Evolutionary conservation across 2,329 filamentous ascomycete species (phyloP).

Genomic region (Fusarium acutatum): DNA sequence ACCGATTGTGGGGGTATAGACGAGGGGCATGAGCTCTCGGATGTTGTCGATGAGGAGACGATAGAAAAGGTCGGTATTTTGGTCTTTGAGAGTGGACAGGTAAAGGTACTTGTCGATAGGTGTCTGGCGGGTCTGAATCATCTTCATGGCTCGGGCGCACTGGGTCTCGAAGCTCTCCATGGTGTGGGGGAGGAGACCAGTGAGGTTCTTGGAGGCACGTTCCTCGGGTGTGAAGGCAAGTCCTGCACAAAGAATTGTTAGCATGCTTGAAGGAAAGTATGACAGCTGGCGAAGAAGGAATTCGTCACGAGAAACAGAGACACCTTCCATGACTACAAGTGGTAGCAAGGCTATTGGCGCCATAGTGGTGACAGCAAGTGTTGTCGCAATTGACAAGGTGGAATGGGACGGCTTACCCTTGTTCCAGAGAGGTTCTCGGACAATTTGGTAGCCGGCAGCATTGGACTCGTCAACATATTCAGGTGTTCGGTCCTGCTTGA

Average conservation of each 20-base stretch:
- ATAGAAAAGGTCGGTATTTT: conserved; percentile 85
- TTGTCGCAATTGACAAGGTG: conserved; percentile 7
- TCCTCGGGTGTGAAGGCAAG: conserved; percentile 72
- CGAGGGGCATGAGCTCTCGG: conserved; percentile 81
- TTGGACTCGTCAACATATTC: conserved; percentile 62
- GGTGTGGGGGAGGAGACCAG: conserved; percentile 71
- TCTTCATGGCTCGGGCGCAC: conserved; percentile 73
- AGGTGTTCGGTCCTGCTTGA: conserved; percentile 62
- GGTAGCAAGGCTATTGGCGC: neutral
- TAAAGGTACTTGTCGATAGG: conserved; percentile 86
- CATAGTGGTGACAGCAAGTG: conserved; percentile 24
- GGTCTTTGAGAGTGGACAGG: conserved; percentile 76
- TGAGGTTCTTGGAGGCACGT: conserved; percentile 70
- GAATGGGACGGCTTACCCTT: conserved; percentile 59
- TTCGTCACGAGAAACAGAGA: neutral
- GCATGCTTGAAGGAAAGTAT: neutral
- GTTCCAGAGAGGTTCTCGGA: conserved; percentile 71
- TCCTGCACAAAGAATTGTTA: conserved; percentile 52
- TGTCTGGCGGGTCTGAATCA: conserved; percentile 75
- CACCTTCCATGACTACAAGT: neutral
- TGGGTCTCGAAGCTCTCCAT: conserved; percentile 69
- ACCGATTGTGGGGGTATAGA: conserved; percentile 91
- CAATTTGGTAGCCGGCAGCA: conserved; percentile 68
- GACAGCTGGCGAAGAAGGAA: neutral
- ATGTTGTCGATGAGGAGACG: conserved; percentile 80